A percentile compares a stretch with the other conserved stretches of the same genome.
Evolutionary conservation across 2,329 filamentous ascomycete genomes (phyloP).

Genomic region (Trichoderma koningii): DNA sequence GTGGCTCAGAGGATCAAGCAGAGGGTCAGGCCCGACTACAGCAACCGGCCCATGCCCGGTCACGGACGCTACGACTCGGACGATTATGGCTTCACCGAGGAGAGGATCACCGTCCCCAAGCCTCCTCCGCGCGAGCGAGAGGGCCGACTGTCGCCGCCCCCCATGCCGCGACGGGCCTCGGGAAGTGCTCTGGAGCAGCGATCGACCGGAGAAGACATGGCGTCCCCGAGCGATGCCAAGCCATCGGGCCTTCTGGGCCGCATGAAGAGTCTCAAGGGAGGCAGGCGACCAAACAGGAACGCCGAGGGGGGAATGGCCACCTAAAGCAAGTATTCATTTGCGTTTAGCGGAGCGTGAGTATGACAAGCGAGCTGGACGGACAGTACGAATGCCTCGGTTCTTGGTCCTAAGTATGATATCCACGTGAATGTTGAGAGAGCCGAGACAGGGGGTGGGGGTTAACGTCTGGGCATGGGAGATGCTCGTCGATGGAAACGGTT

Average conservation of each 20-base stretch:
- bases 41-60: constrained; percentile 45
- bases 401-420: constrained; percentile 21
- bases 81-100: constrained; percentile 60
- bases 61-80: constrained; percentile 36
- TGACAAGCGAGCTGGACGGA: constrained; percentile 9
- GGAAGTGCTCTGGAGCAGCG: constrained; percentile 61
- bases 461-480: constrained; percentile 2
- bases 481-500: constrained; percentile 15
- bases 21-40: constrained; percentile 65
- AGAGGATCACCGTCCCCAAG: constrained; percentile 45
- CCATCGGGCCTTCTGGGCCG: constrained; percentile 70
- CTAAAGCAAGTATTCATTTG: background rate
- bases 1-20: constrained; percentile 88
- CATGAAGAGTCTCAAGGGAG: constrained; percentile 80
- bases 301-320: constrained; percentile 34
- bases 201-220: constrained; percentile 59
- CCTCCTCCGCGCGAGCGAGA: constrained; percentile 37
- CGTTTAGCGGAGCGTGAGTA: constrained; percentile 12
- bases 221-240: constrained; percentile 46
- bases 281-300: constrained; percentile 47
- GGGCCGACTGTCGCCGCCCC: constrained; percentile 50
- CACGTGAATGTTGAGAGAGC: constrained; percentile 7
- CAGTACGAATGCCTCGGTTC: constrained; percentile 12
- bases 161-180: constrained; percentile 44
- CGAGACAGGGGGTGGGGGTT: background rate